phyloP scores from a whole-genome alignment of 805 yeast species.

The Candida hungchunana region DNA sequence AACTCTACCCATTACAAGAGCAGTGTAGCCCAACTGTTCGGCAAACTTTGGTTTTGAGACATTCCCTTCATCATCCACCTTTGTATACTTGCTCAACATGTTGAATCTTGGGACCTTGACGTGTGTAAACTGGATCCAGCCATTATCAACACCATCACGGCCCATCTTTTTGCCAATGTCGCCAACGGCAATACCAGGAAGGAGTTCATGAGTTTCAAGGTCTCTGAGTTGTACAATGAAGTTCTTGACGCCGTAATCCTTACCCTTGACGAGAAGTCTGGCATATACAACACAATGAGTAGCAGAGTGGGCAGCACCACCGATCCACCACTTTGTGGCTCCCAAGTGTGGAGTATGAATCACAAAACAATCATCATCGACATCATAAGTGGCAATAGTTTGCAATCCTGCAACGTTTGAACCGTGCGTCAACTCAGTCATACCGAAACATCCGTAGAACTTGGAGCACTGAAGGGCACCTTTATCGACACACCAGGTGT shows the following conservation, averaged over 20 bases:
- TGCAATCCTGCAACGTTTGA: slow-evolving; percentile 90
- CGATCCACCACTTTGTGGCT: slow-evolving; percentile 99
- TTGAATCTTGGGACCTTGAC: slow-evolving; percentile 81
- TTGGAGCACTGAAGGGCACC: slow-evolving; percentile 56
- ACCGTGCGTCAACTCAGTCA: slow-evolving; percentile 93
- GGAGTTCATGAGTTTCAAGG: slow-evolving; percentile 55
- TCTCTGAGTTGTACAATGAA: slow-evolving; percentile 90
- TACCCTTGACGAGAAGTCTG: slow-evolving; percentile 70
- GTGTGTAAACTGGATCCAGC: slow-evolving; percentile 89
- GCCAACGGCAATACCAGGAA: slow-evolving; percentile 81
- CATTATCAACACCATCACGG: slow-evolving; percentile 91
- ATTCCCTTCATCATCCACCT: slow-evolving; percentile 60
- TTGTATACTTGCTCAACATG: slow-evolving; percentile 77
- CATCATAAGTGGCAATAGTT: slow-evolving; percentile 78
- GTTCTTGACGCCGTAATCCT: slow-evolving; percentile 89
- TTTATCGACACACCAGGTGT: slow-evolving; percentile 72
- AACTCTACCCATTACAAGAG: slow-evolving; percentile 83
- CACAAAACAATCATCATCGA: slow-evolving; percentile 57
- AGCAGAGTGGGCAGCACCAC: slow-evolving; percentile 95
- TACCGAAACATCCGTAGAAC: slow-evolving; percentile 79
- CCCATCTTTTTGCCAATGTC: slow-evolving; percentile 97
- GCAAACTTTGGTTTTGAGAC: slow-evolving; percentile 65
- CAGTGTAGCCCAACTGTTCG: slow-evolving; percentile 85
- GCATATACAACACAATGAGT: slow-evolving; percentile 87
- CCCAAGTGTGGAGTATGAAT: slow-evolving; percentile 78